A percentile compares a stretch with the other conserved stretches of the same genome.
phyloP scores from a whole-genome alignment of 2,329 filamentous ascomycete genomes.

The Epichloe coenophiala region DNA sequence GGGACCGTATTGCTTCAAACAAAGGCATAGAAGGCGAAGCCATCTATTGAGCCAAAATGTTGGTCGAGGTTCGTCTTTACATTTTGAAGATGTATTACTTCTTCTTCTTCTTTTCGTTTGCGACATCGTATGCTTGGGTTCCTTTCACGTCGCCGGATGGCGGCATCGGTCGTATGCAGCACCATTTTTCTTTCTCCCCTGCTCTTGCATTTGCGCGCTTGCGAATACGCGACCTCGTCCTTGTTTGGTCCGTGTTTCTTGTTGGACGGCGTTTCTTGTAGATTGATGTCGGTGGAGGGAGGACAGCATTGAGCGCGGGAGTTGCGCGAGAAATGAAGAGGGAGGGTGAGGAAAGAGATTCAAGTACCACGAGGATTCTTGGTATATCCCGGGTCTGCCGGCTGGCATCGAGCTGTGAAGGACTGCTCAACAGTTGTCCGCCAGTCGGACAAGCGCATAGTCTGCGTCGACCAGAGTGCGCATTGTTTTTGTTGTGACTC shows the following conservation, averaged over 20 bases:
- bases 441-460: background rate
- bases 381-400: background rate
- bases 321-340: background rate
- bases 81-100: background rate
- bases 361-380: background rate
- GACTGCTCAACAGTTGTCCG: slow-evolving; percentile 1
- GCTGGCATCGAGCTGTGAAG: slow-evolving; percentile 2
- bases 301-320: background rate
- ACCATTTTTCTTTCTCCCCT: background rate
- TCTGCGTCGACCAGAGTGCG: background rate
- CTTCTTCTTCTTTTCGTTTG: background rate
- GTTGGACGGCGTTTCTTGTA: background rate
- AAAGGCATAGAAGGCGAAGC: slow-evolving; percentile 9
- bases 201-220: slow-evolving; percentile 1
- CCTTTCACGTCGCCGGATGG: background rate
- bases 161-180: slow-evolving; percentile 3
- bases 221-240: background rate
- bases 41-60: slow-evolving; percentile 13
- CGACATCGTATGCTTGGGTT: background rate
- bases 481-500: slow-evolving; percentile 1
- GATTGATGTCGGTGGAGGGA: background rate
- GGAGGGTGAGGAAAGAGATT: background rate
- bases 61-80: slow-evolving; percentile 22
- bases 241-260: background rate
- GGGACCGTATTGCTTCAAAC: slow-evolving; percentile 6